These are phyloP conservation scores for Parsonsia alboflavescens DNA, from an alignment of 257 asterid species.

Conservation along the genomic window DNA sequence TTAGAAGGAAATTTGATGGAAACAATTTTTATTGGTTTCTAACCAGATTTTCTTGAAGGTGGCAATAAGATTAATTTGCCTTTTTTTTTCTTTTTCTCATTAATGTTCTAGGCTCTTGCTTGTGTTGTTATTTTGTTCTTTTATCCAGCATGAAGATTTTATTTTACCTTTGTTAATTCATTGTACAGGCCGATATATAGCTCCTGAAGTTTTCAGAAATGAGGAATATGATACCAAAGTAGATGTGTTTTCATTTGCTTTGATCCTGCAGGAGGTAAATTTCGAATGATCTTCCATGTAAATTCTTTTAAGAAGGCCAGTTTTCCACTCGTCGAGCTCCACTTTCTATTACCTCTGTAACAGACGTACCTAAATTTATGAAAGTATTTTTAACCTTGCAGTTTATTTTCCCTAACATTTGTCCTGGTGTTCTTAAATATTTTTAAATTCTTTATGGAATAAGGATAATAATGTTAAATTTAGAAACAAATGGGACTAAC, in stretches of 20 bases:
- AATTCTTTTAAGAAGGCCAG: neutral
- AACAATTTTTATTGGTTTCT: neutral
- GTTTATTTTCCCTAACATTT: neutral
- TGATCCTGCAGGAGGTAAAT: constrained; percentile 88
- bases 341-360: neutral
- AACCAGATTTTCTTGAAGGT: neutral
- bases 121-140: neutral
- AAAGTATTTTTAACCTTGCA: neutral
- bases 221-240: constrained; percentile 95
- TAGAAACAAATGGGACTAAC: neutral
- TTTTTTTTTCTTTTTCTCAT: neutral
- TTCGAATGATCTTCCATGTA: neutral
- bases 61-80: neutral
- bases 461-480: neutral
- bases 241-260: constrained; percentile 91
- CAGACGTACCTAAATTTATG: neutral
- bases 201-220: constrained; percentile 84
- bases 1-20: neutral
- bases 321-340: neutral
- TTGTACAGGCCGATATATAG: constrained; percentile 79
- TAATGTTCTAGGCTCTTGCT: no score
- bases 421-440: neutral
- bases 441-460: neutral
- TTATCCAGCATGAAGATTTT: neutral
- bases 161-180: constrained; percentile 15